Base-by-base conservation (phyloP, 371 early-diverging fungal species). In the Dentiscutata heterogama region DNA sequence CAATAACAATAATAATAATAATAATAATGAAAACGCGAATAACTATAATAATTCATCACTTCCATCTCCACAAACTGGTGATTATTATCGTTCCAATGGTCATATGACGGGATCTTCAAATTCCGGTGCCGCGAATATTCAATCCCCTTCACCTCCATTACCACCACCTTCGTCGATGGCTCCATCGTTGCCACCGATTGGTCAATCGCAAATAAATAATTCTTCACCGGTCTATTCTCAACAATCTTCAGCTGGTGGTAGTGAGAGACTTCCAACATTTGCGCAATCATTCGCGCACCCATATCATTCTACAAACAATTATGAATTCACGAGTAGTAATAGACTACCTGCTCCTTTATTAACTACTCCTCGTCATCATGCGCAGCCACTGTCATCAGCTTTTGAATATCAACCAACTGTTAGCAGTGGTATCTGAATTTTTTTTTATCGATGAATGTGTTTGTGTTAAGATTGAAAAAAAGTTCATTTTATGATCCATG, bases 291-390 rank as follows among this genome's bases (percentile, higher is more conserved):
- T 53, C 56, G 20, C 74, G 11, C 56, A 74, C 8, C 29, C 51
- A 22, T 14, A 64, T 29, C 25, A 63, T 54, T 20, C 54, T 16
- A 64, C 25, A 0, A 64, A 25, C 22, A 64, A 64, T 14, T n/a
- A 39, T 39, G 67, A 65, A 27, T 65, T 13, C 35, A 29, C 42
- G 42, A 42, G 35, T 35, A 73, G 10, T 54, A 73, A 27, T 31
- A 73, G 74, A 31, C 56, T 74, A 53, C 74, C 74, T 14, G 25
- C 73, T 27, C 73, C 73, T 29, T 56, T 74, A 2, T 25, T 56
- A 11, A 27, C 18, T 16, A 16, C 50, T 54, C 74, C 22, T 72
- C 72, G 72, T n/a, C 20, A 39, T 51, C 51, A 54, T 50, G 27
- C 6, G 6, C n/a, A 64, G 14, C 18, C 35, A 54, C 73, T 16